Percentiles rank a stretch among this genome's conserved stretches.
phyloP scores from a whole-genome alignment of 2,329 filamentous ascomycete genomes.

The Magnaporthales sp. region DNA sequence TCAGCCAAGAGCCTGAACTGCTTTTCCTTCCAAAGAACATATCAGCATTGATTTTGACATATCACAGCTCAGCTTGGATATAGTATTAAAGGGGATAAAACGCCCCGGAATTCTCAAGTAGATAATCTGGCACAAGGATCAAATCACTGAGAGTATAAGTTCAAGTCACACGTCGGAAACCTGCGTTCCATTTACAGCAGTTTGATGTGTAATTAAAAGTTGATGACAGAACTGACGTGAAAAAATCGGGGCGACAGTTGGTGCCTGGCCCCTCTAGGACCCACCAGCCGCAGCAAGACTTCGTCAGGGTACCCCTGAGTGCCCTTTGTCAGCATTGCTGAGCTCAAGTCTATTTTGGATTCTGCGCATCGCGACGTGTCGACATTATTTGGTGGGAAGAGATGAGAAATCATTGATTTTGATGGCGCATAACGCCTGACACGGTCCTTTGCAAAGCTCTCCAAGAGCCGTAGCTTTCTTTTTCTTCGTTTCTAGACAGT shows the following conservation, averaged over 20 bases:
- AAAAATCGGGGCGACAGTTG: not conserved
- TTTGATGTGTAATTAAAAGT: not conserved
- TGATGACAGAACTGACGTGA: not conserved
- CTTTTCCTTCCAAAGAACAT: not conserved
- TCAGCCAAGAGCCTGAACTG: not conserved
- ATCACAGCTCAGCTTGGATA: not conserved
- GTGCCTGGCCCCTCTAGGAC: not conserved
- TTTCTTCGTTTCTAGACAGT: not conserved
- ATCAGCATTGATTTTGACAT: not conserved
- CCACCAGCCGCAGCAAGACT: not conserved
- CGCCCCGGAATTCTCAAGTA: no score
- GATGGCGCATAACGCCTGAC: not conserved
- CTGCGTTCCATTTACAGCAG: not conserved
- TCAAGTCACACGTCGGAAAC: not conserved
- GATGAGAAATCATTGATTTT: not conserved
- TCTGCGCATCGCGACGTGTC: constrained; percentile 1
- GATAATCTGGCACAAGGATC: not conserved
- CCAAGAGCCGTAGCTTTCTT: not conserved
- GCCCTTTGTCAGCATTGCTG: not conserved
- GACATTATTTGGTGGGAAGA: not conserved
- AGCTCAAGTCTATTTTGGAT: not conserved
- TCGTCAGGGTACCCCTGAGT: not conserved
- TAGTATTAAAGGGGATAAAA: not conserved
- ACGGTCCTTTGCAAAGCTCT: not conserved
- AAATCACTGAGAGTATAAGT: not conserved